These are phyloP conservation scores for Botrytis tulipae DNA, from an alignment of 2,329 filamentous ascomycete species.

Conservation along the genomic window DNA sequence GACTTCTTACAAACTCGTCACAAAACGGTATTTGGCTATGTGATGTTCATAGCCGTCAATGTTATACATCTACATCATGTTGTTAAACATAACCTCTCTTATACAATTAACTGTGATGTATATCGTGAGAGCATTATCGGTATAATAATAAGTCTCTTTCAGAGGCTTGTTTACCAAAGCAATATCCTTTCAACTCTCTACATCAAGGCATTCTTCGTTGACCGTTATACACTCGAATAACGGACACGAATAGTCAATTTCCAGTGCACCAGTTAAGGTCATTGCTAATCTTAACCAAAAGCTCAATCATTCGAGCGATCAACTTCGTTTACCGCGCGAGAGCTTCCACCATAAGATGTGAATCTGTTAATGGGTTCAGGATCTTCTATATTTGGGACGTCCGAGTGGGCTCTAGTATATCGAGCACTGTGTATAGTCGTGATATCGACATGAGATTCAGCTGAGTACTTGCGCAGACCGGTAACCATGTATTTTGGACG, in stretches of 20 bases:
- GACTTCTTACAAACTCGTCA: not conserved
- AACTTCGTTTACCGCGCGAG: not conserved
- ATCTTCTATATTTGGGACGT: not conserved
- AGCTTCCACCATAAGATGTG: not conserved
- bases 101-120: not conserved
- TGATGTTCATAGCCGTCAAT: not conserved
- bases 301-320: not conserved
- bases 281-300: not conserved
- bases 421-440: not conserved
- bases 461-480: not conserved
- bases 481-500: not conserved
- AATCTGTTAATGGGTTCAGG: not conserved
- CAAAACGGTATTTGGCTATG: not conserved
- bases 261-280: not conserved
- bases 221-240: not conserved
- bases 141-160: not conserved
- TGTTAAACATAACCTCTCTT: not conserved
- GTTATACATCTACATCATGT: not conserved
- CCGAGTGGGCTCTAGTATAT: not conserved
- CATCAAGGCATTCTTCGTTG: not conserved
- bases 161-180: not conserved
- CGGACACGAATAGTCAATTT: not conserved
- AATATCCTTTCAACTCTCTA: not conserved
- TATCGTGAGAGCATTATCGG: not conserved
- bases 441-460: not conserved